Evolutionary conservation across 1,139 yeast species (phyloP).

Genomic region (Yamadazyma friedrichii): DNA sequence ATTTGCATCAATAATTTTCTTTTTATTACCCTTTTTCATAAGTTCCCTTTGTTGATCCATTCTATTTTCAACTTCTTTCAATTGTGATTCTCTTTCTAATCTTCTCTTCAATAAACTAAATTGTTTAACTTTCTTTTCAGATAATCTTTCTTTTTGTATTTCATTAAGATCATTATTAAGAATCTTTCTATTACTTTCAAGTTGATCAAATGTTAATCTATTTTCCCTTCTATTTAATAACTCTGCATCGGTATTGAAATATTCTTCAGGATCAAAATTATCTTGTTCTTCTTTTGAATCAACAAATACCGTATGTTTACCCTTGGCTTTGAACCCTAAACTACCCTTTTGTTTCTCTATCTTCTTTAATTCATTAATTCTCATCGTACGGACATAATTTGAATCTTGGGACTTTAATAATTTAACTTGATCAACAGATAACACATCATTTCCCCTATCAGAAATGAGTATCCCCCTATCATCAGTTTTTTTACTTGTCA

Average conservation of each 20-base stretch:
- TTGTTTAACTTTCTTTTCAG: conserved; percentile 58
- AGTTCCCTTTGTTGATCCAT: conserved; percentile 80
- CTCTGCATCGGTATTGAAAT: conserved; percentile 67
- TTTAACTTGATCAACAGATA: conserved; percentile 74
- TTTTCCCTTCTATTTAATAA: conserved; percentile 68
- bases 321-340: conserved; percentile 53
- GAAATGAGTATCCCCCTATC: conserved; percentile 62
- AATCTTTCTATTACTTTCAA: conserved; percentile 39
- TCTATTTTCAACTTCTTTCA: conserved; percentile 65
- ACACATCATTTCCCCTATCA: conserved; percentile 63
- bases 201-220: conserved; percentile 63
- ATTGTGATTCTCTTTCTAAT: conserved; percentile 64
- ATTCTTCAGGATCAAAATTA: conserved; percentile 59
- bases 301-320: conserved; percentile 85
- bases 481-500: conserved; percentile 72
- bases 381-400: conserved; percentile 75
- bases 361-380: conserved; percentile 65
- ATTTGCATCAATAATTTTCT: conserved; percentile 61
- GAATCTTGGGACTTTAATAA: conserved; percentile 86
- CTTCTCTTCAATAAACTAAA: conserved; percentile 55
- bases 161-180: conserved; percentile 27
- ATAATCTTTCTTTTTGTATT: conserved; percentile 41
- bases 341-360: conserved; percentile 60
- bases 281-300: conserved; percentile 57
- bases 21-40: conserved; percentile 87